Evolutionary conservation across 2,329 filamentous ascomycete species (phyloP).

Genomic region (Fusarium brevicatenulatum): DNA sequence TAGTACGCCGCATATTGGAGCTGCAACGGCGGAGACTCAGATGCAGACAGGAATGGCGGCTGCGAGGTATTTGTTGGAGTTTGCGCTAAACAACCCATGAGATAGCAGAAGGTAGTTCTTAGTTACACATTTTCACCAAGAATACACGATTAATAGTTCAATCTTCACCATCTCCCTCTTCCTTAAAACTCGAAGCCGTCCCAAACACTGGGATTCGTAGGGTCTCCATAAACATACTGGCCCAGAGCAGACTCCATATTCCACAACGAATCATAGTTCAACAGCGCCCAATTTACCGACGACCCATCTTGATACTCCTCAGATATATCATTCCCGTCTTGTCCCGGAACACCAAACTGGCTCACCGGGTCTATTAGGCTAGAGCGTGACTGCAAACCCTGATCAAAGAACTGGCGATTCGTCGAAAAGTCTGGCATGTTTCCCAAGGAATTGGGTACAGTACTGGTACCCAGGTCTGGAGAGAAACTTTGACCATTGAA

Average conservation of each 20-base stretch:
- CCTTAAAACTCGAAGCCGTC: slow-evolving; percentile 3
- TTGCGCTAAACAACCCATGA: not conserved
- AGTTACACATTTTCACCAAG: too few relatives aligned
- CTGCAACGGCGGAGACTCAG: slow-evolving; percentile 52
- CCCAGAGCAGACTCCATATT: slow-evolving; percentile 29
- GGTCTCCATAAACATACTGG: slow-evolving; percentile 26
- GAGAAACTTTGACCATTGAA: not conserved
- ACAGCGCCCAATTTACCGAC: slow-evolving; percentile 5
- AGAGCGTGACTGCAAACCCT: not conserved
- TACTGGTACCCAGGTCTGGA: fast-evolving
- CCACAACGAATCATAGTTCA: slow-evolving; percentile 24
- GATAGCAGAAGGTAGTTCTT: fast-evolving
- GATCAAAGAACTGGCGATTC: not conserved
- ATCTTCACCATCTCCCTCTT: not conserved
- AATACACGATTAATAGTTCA: not conserved
- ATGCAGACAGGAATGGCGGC: slow-evolving; percentile 45
- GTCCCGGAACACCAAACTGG: not conserved
- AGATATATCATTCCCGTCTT: fast-evolving
- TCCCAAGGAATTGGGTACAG: not conserved
- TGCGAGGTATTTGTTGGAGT: slow-evolving; percentile 38
- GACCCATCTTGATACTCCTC: slow-evolving; percentile 3
- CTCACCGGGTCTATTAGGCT: not conserved
- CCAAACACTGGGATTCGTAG: not conserved
- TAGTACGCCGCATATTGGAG: slow-evolving; percentile 59
- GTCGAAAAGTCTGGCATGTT: not conserved